Evolutionary conservation across 768 basidiomycete genomes (phyloP).

Genomic region (Pholiota molesta): DNA sequence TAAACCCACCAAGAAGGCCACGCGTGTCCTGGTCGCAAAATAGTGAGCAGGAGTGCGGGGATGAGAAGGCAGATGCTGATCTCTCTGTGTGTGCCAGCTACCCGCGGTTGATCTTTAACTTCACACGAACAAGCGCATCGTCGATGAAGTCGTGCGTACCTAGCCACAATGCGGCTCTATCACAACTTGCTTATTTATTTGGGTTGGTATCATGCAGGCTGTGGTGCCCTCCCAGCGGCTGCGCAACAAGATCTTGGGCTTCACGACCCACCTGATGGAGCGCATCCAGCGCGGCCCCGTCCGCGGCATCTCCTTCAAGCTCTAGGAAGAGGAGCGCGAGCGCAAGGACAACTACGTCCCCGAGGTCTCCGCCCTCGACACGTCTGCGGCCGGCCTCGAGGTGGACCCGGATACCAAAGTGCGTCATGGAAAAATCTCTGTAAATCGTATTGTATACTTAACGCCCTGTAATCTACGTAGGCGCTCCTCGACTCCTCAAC

Average conservation of each 20-base stretch:
- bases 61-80: background rate
- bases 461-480: conserved; percentile 38
- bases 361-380: no score
- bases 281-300: no score
- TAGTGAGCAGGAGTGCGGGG: conserved; percentile 61
- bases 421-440: conserved; percentile 27
- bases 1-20: conserved; percentile 99
- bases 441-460: background rate
- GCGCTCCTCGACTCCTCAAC: conserved; percentile 89
- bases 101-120: conserved; percentile 98
- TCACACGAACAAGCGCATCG: conserved; percentile 99
- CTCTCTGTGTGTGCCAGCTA: conserved; percentile 68
- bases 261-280: conserved; percentile 99
- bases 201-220: conserved; percentile 51
- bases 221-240: conserved; percentile 97
- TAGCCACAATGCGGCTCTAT: no score
- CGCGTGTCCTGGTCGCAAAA: conserved; percentile 98
- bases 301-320: no score
- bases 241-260: conserved; percentile 99
- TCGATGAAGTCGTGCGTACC: conserved; percentile 86
- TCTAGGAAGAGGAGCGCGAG: no score
- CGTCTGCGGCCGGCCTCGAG: conserved; percentile 70
- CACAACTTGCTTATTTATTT: no score
- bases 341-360: no score
- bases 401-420: conserved; percentile 96